Base-by-base conservation (phyloP, 2,329 filamentous ascomycete genomes). In the Colletotrichum sp. region DNA sequence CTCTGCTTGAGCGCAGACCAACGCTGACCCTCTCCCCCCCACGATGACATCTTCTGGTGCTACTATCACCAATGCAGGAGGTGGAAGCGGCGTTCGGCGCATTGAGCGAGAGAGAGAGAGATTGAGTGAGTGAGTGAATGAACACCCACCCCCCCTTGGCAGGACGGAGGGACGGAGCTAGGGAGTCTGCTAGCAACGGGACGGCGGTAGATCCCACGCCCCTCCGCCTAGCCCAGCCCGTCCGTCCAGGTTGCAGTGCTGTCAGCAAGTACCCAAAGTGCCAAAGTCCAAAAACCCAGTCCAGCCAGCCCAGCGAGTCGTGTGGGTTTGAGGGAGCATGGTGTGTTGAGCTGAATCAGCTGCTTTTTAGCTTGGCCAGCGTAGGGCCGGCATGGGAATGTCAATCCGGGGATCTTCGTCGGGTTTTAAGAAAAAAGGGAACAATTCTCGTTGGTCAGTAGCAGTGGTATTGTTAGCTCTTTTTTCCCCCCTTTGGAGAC, bases 161-260 rank as follows among this genome's bases (percentile, higher is more conserved):
- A 52, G n/a, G 11, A 34, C 9, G 9, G 39, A 27, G 29, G 52
- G 32, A 61, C 44, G 29, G 55, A 72, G 64, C 70, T 73, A 73
- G 73, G 63, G 64, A 65, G 73, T 67, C 57, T 72, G 57, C 70
- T 73, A 64, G 25, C 27, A 64, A 76, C 73, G 70, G 73, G 73
- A 69, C 63, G 64, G 57, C 70, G 57, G 69, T 57, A 69, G 73
- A 76, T 69, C 69, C 64, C 59, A 64, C 44, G 62, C 32, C 63
- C 27, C 57, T 27, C 29, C 29, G 59, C 19, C 59, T 15, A 34
- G 27, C 30, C 15, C 32, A 13, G 16, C 30, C 4, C 52, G 57
- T 12, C 57, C 59, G 59, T n/a, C 59, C 25, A 62, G 27, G 27
- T 30, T 5, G 59, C 29, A 49, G 19, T 62, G 29, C 59, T n/a